These are phyloP conservation scores for Liriodendron chinense DNA, from an alignment of 164 flowering plant species.

Conservation along the genomic window DNA sequence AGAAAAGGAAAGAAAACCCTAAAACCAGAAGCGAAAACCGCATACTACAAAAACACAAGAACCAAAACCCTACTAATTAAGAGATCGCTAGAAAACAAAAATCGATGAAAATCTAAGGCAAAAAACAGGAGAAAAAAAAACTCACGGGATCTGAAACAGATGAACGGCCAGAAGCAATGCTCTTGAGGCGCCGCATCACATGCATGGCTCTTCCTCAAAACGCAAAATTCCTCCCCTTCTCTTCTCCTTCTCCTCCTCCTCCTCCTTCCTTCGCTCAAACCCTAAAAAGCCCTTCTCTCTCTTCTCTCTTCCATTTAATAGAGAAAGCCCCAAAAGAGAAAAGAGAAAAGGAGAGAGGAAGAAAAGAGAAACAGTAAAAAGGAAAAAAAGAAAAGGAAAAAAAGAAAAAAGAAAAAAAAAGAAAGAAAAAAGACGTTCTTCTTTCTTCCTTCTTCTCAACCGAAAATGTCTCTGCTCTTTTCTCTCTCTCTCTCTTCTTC, in stretches of 20 bases:
- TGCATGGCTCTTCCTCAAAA: conserved; percentile 38
- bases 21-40: neutral
- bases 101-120: neutral
- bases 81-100: neutral
- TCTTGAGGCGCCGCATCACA: conserved; percentile 85
- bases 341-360: neutral
- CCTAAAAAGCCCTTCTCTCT: neutral
- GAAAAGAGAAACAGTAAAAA: neutral
- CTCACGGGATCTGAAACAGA: conserved; percentile 85
- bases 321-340: neutral
- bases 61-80: neutral
- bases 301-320: neutral
- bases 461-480: neutral
- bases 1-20: neutral
- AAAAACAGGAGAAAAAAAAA: neutral
- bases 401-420: neutral
- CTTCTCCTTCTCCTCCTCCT: neutral
- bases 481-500: neutral
- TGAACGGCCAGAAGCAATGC: conserved; percentile 90
- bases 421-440: neutral
- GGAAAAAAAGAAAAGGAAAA: neutral
- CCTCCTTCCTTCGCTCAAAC: neutral
- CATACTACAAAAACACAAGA: neutral
- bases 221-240: neutral
- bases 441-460: neutral